phyloP scores from a whole-genome alignment of 73 alveolate species.

The Symbiodinium pilosum region DNA sequence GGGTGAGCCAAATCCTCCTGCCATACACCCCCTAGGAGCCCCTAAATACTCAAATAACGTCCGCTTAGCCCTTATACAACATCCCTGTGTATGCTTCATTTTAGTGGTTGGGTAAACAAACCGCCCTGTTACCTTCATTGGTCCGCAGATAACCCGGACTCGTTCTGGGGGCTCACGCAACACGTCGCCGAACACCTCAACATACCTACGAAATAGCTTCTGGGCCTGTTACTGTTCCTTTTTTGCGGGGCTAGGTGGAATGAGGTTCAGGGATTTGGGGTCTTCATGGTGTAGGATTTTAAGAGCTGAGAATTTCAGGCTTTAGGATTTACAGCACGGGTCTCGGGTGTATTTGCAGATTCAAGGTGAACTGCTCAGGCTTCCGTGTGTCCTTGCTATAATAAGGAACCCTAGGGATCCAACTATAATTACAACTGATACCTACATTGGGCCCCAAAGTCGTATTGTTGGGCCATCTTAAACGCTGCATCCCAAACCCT shows the following conservation, averaged over 20 bases:
- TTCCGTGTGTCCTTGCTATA: too few species aligned
- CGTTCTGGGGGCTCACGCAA: constrained; percentile 3
- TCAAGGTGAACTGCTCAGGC: too few species aligned
- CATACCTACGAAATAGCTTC: neutral
- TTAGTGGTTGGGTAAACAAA: neutral
- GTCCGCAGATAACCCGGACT: neutral
- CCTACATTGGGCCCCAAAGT: too few species aligned
- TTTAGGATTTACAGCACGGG: too few species aligned
- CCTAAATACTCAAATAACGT: too few species aligned
- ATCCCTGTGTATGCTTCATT: neutral
- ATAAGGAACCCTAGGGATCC: too few species aligned
- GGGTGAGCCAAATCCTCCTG: too few species aligned
- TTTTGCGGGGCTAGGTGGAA: neutral
- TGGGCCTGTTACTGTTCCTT: neutral
- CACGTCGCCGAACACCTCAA: neutral
- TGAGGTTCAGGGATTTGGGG: neutral
- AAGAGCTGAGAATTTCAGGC: neutral
- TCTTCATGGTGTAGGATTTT: neutral
- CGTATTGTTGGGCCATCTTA: too few species aligned
- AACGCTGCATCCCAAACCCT: neutral
- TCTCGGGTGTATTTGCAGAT: too few species aligned
- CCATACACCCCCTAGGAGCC: too few species aligned
- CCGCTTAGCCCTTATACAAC: too few species aligned
- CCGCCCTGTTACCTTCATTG: neutral
- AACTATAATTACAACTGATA: too few species aligned